Evolutionary conservation across 2,329 filamentous ascomycete species (phyloP).

Genomic region (Cyphellophora attinorum): DNA sequence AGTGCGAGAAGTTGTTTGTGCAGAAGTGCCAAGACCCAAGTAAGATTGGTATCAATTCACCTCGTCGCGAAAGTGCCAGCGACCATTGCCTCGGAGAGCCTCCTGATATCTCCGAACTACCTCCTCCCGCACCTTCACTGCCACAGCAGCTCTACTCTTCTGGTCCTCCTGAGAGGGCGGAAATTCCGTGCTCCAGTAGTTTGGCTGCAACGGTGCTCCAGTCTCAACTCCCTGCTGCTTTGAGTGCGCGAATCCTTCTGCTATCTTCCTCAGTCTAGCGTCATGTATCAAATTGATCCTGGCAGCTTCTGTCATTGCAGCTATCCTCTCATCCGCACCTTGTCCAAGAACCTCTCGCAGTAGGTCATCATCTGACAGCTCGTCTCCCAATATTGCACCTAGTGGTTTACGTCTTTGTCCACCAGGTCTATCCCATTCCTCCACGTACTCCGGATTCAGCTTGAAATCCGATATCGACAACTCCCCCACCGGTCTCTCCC

Average conservation of each 20-base stretch:
- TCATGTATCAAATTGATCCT: slow-evolving; percentile 59
- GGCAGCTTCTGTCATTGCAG: slow-evolving; percentile 39
- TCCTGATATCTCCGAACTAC: slow-evolving; percentile 69
- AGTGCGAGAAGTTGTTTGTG: no score
- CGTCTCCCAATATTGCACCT: no score
- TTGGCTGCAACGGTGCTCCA: slow-evolving; percentile 70
- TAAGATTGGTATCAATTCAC: no score
- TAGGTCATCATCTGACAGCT: slow-evolving; percentile 24
- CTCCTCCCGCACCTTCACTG: slow-evolving; percentile 51
- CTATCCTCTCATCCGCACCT: slow-evolving; percentile 35
- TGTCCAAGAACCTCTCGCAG: slow-evolving; percentile 21
- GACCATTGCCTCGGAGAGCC: slow-evolving; percentile 51
- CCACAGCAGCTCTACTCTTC: slow-evolving; percentile 55
- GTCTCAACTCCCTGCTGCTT: no score
- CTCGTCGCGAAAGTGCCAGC: slow-evolving; percentile 18
- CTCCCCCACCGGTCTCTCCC: slow-evolving; percentile 44
- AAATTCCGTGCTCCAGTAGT: slow-evolving; percentile 87
- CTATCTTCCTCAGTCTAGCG: slow-evolving; percentile 63
- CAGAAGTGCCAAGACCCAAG: no score
- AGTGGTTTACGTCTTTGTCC: neutral
- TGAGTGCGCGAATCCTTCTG: slow-evolving; percentile 67
- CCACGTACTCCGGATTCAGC: slow-evolving; percentile 58
- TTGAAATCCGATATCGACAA: slow-evolving; percentile 68
- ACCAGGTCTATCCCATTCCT: neutral
- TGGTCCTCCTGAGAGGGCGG: slow-evolving; percentile 74